Evolutionary conservation across 305 asterid genomes (phyloP).

Genomic region (Solanum hybrid): DNA sequence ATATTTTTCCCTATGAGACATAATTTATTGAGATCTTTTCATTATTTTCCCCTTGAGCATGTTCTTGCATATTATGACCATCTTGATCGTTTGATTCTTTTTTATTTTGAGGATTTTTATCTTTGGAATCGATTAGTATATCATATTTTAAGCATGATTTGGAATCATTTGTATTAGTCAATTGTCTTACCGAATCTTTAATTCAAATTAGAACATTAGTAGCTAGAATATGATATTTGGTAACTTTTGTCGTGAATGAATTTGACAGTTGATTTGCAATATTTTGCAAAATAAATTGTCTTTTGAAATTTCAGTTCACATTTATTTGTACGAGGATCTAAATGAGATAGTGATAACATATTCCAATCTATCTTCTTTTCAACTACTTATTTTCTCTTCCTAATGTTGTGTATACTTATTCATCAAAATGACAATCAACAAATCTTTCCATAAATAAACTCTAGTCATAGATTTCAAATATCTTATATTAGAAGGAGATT

Average conservation of each 20-base stretch:
- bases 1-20: background rate
- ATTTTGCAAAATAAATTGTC: background rate
- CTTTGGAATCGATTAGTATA: background rate
- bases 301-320: background rate
- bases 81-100: background rate
- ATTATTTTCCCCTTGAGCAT: background rate
- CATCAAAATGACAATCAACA: background rate
- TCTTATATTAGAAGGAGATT: background rate
- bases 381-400: background rate
- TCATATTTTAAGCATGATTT: too few species aligned
- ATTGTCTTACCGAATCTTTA: background rate
- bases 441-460: background rate
- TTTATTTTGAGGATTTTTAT: background rate
- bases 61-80: background rate
- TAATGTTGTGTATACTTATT: background rate
- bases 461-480: background rate
- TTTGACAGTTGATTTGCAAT: background rate
- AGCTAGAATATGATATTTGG: background rate
- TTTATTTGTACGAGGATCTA: background rate
- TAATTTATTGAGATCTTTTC: background rate
- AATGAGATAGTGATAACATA: background rate
- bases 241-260: background rate
- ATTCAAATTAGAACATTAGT: background rate
- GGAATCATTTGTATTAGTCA: too few species aligned
- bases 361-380: background rate